Evolutionary conservation across 192 early-diverging fungal genomes (phyloP).

Genomic region (Umbelopsis sp.): DNA sequence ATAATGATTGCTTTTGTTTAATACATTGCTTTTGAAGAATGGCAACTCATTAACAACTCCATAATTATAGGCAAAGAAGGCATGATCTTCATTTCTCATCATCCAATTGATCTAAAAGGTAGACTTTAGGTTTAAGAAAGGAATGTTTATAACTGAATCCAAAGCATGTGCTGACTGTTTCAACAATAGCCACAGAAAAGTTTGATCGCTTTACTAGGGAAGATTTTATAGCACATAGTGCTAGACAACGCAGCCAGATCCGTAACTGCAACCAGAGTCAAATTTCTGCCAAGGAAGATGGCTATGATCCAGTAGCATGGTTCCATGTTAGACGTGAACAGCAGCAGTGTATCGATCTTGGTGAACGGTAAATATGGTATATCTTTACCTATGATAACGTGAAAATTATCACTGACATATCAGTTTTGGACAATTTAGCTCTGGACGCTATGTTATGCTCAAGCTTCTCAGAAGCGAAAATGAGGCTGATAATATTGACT

Average conservation of each 20-base stretch:
- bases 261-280: background rate
- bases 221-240: slow-evolving; percentile 26
- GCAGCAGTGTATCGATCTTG: slow-evolving; percentile 17
- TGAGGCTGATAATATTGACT: slow-evolving; percentile 54
- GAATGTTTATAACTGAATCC: no score
- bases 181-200: slow-evolving; percentile 28
- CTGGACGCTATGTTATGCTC: slow-evolving; percentile 53
- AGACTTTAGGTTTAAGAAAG: background rate
- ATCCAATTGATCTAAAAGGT: slow-evolving; percentile 48
- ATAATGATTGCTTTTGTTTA: background rate
- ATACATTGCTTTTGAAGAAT: background rate
- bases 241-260: background rate
- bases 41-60: background rate
- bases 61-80: slow-evolving; percentile 46
- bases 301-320: slow-evolving; percentile 37
- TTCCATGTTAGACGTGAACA: slow-evolving; percentile 23
- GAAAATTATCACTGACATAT: background rate
- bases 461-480: slow-evolving; percentile 46
- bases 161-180: background rate
- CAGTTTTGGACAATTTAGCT: slow-evolving; percentile 28
- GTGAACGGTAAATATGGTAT: slow-evolving; percentile 18
- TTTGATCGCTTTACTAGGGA: slow-evolving; percentile 38
- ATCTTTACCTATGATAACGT: background rate
- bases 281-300: background rate
- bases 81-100: slow-evolving; percentile 51